These are phyloP conservation scores for Neurospora discreta DNA, from an alignment of 495 filamentous ascomycete species.

Conservation along the genomic window DNA sequence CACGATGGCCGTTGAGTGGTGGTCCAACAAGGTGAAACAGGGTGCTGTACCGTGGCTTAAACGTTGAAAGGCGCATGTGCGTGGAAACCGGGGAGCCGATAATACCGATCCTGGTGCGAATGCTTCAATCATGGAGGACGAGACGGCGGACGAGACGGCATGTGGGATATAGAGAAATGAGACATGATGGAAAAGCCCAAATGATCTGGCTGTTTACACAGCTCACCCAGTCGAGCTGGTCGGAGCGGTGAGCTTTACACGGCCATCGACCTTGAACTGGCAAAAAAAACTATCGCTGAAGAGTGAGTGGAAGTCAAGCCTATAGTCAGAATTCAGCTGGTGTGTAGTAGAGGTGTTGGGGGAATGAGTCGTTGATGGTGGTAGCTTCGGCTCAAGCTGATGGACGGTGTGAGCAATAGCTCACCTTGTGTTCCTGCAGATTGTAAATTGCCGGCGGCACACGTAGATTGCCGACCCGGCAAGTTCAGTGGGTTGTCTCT, in stretches of 20 bases:
- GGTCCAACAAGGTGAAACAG: not conserved
- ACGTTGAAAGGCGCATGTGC: not conserved
- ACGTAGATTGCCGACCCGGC: not conserved
- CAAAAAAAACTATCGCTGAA: not conserved
- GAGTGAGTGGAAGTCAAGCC: not conserved
- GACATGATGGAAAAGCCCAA: not conserved
- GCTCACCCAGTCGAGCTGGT: not conserved
- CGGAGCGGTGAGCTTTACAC: not conserved
- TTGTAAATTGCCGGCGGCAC: not conserved
- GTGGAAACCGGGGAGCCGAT: not conserved
- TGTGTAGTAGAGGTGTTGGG: not conserved
- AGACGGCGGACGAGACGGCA: not conserved
- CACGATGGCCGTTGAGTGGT: not conserved
- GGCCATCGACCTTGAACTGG: not conserved
- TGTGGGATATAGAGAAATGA: not conserved
- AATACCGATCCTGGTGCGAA: not conserved
- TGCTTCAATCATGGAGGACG: not conserved
- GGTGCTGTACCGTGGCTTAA: not conserved
- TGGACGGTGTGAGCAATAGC: not conserved
- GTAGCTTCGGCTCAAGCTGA: not conserved
- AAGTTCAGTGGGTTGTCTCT: not conserved
- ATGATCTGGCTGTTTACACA: not conserved
- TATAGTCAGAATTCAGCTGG: not conserved
- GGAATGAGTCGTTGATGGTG: not conserved
- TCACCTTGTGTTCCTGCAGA: not conserved